These are phyloP conservation scores for Sphagnum magellanicum DNA, from an alignment of 228 moss, liverwort and hornwort genomes.

Conservation along the genomic window DNA sequence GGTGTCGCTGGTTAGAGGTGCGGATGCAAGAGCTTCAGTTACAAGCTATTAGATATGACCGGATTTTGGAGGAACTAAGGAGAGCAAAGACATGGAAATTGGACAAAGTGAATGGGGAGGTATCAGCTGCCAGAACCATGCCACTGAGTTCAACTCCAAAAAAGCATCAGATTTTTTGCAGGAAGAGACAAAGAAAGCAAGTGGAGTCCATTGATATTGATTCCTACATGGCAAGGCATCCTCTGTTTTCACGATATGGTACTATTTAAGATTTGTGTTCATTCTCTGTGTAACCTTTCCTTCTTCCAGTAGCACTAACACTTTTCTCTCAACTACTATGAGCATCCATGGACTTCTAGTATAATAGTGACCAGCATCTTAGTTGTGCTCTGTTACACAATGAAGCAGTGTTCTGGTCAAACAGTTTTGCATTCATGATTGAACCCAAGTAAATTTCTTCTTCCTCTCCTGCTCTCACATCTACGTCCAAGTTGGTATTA, in stretches of 20 bases:
- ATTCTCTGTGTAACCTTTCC: conserved; percentile 12
- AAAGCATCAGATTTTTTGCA: conserved; percentile 48
- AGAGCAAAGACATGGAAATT: conserved; percentile 54
- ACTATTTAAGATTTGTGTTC: conserved; percentile 47
- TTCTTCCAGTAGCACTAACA: conserved; percentile 9
- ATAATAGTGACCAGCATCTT: too few species aligned
- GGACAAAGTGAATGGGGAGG: conserved; percentile 54
- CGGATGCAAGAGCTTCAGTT: conserved; percentile 67
- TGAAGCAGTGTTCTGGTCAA: too few species aligned
- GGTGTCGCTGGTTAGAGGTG: conserved; percentile 88
- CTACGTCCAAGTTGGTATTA: too few species aligned
- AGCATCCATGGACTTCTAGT: too few species aligned
- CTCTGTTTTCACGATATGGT: conserved; percentile 97
- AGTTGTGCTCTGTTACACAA: too few species aligned
- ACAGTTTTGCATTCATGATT: too few species aligned
- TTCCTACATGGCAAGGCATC: conserved; percentile 81
- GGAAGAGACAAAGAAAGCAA: conserved; percentile 56
- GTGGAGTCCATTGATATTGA: conserved; percentile 78
- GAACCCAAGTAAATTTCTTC: too few species aligned
- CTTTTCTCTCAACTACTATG: too few species aligned
- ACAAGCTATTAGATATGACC: conserved; percentile 55
- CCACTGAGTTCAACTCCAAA: conserved; percentile 50
- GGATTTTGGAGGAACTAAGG: conserved; percentile 47
- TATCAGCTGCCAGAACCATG: conserved; percentile 69
- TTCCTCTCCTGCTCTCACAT: too few species aligned